phyloP scores from a whole-genome alignment of 257 asterid genomes.

The Salvia rosmarinus region DNA sequence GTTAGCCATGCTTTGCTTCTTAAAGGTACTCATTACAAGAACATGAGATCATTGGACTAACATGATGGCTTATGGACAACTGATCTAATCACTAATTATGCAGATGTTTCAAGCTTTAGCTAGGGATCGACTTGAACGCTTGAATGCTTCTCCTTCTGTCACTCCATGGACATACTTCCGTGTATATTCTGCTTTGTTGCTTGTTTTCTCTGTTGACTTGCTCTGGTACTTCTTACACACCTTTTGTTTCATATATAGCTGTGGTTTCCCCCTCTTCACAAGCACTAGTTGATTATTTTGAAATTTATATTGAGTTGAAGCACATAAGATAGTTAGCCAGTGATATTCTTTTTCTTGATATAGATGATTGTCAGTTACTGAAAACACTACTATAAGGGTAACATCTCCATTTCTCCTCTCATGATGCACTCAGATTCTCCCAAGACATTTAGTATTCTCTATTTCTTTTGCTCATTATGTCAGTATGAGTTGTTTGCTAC shows the following conservation, averaged over 20 bases:
- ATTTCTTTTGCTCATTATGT: neutral
- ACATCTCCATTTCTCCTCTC: constrained; percentile 8
- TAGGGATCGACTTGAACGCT: constrained; percentile 89
- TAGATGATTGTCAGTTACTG: constrained; percentile 23
- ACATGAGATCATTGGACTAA: constrained; percentile 21
- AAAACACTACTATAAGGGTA: constrained; percentile 11
- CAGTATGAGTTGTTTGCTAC: neutral
- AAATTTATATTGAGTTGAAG: constrained; percentile 9
- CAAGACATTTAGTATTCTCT: neutral
- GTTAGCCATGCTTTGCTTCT: constrained; percentile 80
- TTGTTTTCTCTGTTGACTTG: constrained; percentile 73
- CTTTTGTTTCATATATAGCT: constrained; percentile 18
- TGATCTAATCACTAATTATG: constrained; percentile 29
- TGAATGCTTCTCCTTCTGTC: constrained; percentile 93
- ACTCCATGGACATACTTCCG: constrained; percentile 89
- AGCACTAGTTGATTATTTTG: constrained; percentile 4
- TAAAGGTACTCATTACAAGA: constrained; percentile 61
- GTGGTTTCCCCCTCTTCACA: neutral
- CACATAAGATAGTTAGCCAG: constrained; percentile 17
- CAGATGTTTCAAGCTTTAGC: constrained; percentile 99
- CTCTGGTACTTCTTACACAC: constrained; percentile 63
- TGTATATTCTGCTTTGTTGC: constrained; percentile 80
- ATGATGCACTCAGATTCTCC: constrained; percentile 18
- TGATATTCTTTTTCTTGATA: neutral
- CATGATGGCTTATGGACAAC: constrained; percentile 13